Evolutionary conservation across 257 asterid species (phyloP).

Genomic region (Solanum tarijense): DNA sequence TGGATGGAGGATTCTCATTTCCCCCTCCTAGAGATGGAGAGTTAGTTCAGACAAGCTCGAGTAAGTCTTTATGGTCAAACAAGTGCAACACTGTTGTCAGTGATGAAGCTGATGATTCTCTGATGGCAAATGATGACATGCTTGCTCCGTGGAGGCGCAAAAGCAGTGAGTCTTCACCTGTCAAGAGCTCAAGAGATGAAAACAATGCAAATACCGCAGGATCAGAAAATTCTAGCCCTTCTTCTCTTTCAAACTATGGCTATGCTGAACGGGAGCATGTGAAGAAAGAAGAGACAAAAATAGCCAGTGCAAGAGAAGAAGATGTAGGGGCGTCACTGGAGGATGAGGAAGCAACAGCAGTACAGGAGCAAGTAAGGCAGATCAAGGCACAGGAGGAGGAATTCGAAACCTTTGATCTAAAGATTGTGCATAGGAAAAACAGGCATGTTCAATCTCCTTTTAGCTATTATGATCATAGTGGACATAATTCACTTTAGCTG

Average conservation of each 20-base stretch:
- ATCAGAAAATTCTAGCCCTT: slow-evolving; percentile 79
- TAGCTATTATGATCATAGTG: background rate
- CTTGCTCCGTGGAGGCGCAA: slow-evolving; percentile 63
- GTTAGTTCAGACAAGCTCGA: slow-evolving; percentile 42
- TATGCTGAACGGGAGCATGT: slow-evolving; percentile 43
- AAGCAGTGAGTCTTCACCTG: slow-evolving; percentile 63
- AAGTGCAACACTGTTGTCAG: slow-evolving; percentile 29
- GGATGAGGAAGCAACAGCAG: slow-evolving; percentile 96
- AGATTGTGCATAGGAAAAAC: slow-evolving; percentile 95
- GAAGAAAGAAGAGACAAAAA: slow-evolving; percentile 36
- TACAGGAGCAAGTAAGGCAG: slow-evolving; percentile 96
- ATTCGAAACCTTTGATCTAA: slow-evolving; percentile 86
- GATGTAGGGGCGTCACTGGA: slow-evolving; percentile 56
- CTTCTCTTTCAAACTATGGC: slow-evolving; percentile 69
- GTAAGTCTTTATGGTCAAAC: slow-evolving; percentile 61
- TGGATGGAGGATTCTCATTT: slow-evolving; percentile 80
- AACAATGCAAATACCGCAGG: slow-evolving; percentile 33
- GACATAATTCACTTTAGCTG: background rate
- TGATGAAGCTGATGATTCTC: slow-evolving; percentile 47
- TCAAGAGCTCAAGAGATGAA: slow-evolving; percentile 62
- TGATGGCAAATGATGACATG: slow-evolving; percentile 47
- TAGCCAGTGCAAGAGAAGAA: slow-evolving; percentile 43
- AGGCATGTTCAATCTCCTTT: slow-evolving; percentile 33
- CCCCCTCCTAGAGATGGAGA: slow-evolving; percentile 83
- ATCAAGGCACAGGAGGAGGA: slow-evolving; percentile 98